Base-by-base conservation (phyloP, 2,329 filamentous ascomycete genomes). In the Escovopsis sp. region DNA sequence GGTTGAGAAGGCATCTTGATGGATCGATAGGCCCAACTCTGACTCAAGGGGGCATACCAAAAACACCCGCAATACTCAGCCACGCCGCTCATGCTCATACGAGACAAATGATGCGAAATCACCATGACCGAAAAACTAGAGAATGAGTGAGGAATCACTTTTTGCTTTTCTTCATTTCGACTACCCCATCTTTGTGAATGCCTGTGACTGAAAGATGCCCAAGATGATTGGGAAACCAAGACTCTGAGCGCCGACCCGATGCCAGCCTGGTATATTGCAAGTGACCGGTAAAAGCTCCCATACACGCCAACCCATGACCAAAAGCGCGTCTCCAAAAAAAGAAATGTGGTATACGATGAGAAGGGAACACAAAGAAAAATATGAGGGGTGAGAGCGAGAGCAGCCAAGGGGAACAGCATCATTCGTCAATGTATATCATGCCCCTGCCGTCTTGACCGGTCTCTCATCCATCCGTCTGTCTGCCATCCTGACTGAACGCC, bases 191-290 rank as follows among this genome's bases (percentile, higher is more conserved):
- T 20, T 20, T 6, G 20, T 4, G 20, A 20, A 20, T 20, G 20
- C 20, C 20, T 20, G 20, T 20, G 20, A 20, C 4, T 20, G 20
- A 20, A 4, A 6, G 3, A 36, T 36, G 34, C 25, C 36, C 36
- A 38, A 25, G 14, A 20, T 20, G 20, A 11, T 30, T 30, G 8
- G 29, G 25, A 40, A 38, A 33, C 12, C 37, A 38, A 35, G 16
- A 44, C 42, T 39, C 44, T 35, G 36, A 25, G 35, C 39, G 39
- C 44, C 15, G 37, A 45, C 36, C 44, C 44, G 44, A 46, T 46
- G 44, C 44, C 42, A 41, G 44, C 44, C 44, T 46, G 44, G 44
- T 46, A 46, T 46, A 46, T 46, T 29, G 44, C 43, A 39, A 30
- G 11, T 30, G 27, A 30, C 27, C 27, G 27, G 27, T 11, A 30